phyloP scores from a whole-genome alignment of 1,284 basidiomycete species.

The Irpex sp. region DNA sequence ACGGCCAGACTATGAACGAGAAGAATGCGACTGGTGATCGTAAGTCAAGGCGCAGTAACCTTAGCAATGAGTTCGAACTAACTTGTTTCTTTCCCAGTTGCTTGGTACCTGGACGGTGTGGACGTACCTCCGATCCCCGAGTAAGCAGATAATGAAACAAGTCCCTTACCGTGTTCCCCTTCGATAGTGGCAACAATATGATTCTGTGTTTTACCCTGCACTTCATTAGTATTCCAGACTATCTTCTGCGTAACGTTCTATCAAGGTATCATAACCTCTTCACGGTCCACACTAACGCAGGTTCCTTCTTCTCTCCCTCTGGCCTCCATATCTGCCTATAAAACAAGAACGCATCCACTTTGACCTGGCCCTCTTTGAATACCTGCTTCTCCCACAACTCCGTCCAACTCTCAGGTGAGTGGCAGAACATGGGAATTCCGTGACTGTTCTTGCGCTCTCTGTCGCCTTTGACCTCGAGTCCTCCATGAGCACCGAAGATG shows the following conservation, averaged over 20 bases:
- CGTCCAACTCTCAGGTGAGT: conserved; percentile 37
- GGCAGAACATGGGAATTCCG: conserved; percentile 23
- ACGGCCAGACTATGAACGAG: conserved; percentile 47
- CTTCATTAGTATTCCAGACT: no score
- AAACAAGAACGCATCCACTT: conserved; percentile 28
- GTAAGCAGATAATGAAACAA: neutral
- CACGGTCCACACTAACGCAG: conserved; percentile 23
- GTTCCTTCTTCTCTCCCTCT: neutral
- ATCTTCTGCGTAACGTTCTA: neutral
- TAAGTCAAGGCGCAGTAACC: conserved; percentile 28
- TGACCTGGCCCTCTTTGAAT: conserved; percentile 35
- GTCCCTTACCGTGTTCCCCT: no score
- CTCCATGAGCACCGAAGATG: conserved; percentile 33
- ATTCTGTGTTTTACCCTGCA: no score
- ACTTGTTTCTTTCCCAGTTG: conserved; percentile 27
- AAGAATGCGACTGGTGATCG: conserved; percentile 41
- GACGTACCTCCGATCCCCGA: conserved; percentile 1
- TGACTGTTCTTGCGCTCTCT: conserved; percentile 24
- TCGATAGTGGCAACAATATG: no score
- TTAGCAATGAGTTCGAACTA: conserved; percentile 16
- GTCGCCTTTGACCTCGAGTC: conserved; percentile 22
- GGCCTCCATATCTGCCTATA: conserved; percentile 9
- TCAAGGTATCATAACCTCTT: conserved; percentile 19
- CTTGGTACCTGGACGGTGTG: conserved; percentile 42
- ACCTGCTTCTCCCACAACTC: conserved; percentile 41